phyloP scores from a whole-genome alignment of 2,329 filamentous ascomycete genomes.

The Simplicillium aogashimaense region DNA sequence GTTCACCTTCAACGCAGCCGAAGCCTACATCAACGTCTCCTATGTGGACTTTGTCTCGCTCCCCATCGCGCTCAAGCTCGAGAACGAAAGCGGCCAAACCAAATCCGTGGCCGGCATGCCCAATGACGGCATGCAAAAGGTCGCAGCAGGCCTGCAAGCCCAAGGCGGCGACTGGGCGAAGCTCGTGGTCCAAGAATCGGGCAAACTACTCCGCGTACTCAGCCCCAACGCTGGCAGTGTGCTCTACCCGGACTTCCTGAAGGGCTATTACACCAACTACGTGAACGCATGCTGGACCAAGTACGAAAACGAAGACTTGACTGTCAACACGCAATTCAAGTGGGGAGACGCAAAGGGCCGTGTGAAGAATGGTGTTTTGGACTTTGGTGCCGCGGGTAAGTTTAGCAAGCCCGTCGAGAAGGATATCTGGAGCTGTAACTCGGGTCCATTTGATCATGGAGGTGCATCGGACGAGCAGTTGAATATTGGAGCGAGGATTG shows the following conservation, averaged over 20 bases:
- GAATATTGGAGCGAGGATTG: constrained; percentile 62
- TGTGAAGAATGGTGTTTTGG: constrained; percentile 24
- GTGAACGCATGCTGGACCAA: constrained; percentile 41
- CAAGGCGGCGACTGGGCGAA: constrained; percentile 42
- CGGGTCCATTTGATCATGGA: constrained; percentile 44
- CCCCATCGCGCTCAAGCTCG: constrained; percentile 49
- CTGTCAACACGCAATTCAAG: constrained; percentile 41
- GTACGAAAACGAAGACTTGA: constrained; percentile 33
- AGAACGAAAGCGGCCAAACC: constrained; percentile 30
- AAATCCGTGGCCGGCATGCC: constrained; percentile 40
- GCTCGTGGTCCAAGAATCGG: constrained; percentile 30
- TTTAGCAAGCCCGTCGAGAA: constrained; percentile 36
- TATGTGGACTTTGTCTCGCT: constrained; percentile 67
- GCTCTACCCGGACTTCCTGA: constrained; percentile 32
- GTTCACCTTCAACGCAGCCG: constrained; percentile 51
- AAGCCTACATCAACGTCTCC: constrained; percentile 60
- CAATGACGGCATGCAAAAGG: constrained; percentile 30
- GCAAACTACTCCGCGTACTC: constrained; percentile 35
- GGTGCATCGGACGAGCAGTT: constrained; percentile 36
- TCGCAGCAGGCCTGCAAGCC: constrained; percentile 32
- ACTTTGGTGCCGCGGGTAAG: constrained; percentile 23
- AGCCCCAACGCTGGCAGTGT: constrained; percentile 41
- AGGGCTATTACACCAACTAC: constrained; percentile 38
- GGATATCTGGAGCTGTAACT: constrained; percentile 43
- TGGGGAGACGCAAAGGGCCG: constrained; percentile 39